Evolutionary conservation across 1,284 basidiomycete species (phyloP), one percentile per base, ranked within the genome.

Genomic region (Fomitopsis schrenkii): DNA sequence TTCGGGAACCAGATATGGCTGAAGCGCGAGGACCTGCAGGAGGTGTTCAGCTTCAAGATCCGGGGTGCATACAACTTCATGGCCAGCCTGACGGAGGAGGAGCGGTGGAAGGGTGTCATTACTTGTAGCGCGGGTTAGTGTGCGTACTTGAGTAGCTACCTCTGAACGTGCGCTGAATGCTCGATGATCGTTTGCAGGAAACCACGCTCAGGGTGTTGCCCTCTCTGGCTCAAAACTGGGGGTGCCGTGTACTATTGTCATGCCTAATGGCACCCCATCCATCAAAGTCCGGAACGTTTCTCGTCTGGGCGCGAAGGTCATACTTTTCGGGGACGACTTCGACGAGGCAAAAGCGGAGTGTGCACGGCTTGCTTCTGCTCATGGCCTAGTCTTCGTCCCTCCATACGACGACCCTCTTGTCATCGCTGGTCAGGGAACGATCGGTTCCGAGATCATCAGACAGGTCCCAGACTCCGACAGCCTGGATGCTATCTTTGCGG

Each of bases 41-140:
- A 98, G 66, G 97, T 99, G 17, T 99, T 99, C 75, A 95, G 92
- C 73, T 99, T 99, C 88, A 99, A 99, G 74, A 95, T 97, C 60
- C 83, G 97, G 8, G 97, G 97, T 28, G 97, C 97, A 19, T 99
- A 97, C 82, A 99, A 99, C 77, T 94, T 98, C 75, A 99, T 99
- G 97, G 93, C 94, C 6, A 86, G 86, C 75, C 79, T 99, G 50
- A 82, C 82, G 10, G 87, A 91, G 28, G 94, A 95, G 62, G 95
- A 98, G 69, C 86, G 95, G 66, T 95, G 94, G 92, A 97, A 96
- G 76, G 97, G 97, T 62, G 97, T 99, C 66, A 84, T 99, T 61
- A 98, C 97, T 45, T 99, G 97, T 74, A 97, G 94, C 71, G 97
- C 96, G 62, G 95, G 95, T 96, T 77, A 86, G 92, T 89, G 77